Base-by-base conservation (phyloP, 108 stramenopile genomes). In the Skeletonema potamos region DNA sequence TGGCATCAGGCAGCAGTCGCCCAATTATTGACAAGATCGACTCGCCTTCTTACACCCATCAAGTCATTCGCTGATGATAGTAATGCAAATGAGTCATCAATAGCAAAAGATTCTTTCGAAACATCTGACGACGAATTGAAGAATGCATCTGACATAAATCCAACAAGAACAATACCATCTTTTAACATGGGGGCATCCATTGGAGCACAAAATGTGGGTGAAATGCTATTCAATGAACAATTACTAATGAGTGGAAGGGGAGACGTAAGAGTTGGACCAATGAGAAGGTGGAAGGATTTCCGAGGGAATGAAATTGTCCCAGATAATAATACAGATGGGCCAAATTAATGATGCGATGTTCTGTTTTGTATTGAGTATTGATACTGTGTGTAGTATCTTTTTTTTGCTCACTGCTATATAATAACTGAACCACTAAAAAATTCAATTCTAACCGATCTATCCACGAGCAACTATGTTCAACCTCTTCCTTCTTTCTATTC, bases 161-260 rank as follows among this genome's bases (percentile, higher is more conserved):
- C 8, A 2, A 24, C 22, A 51, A 22, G 0, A 22, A 6, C 22
- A 20, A 4, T 13, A 6, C 1, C 18, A 22, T 15, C 22, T 22
- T n/a, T 1, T 27, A 36, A 67, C 20, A 75, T 54, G n/a, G 76
- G 76, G 18, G 51, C 63, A 27, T 58, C 68, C 10, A 77, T 77
- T 26, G 68, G 68, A 17, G 55, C 51, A 30, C 62, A 58, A 17
- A 64, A 64, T 41, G 76, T 77, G 3, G 68, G 76, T 10, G 66
- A 58, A 61, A 77, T 77, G 76, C 41, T 77, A 3, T 77, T 77
- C 62, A 44, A 69, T 51, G 68, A 77, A 24, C 41, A 62, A 30
- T 61, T 77, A 34, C 27, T 70, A 0, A 64, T 64, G 43, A 64
- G 76, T 26, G 76, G 76, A 17, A 64, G 68, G 33, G 76, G 55